Percentiles rank a stretch among this genome's conserved stretches.
These are phyloP conservation scores for Alternaria tenuissima DNA, from an alignment of 2,329 filamentous ascomycete species.

Conservation along the genomic window DNA sequence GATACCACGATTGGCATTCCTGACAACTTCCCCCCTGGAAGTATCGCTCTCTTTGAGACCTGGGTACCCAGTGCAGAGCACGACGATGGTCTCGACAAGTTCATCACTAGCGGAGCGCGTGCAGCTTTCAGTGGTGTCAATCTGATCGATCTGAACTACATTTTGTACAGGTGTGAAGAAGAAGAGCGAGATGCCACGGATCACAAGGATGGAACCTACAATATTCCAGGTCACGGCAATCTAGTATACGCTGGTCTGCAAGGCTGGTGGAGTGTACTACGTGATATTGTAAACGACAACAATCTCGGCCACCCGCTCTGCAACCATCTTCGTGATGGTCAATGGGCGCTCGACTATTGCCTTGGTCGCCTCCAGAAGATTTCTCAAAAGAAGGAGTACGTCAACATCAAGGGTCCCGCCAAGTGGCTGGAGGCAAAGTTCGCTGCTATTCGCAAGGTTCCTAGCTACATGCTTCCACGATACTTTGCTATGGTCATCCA, in stretches of 20 bases:
- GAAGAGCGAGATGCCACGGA: conserved; percentile 84
- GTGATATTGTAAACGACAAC: conserved; percentile 85
- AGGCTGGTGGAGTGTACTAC: conserved; percentile 95
- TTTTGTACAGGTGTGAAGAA: conserved; percentile 89
- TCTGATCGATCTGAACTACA: conserved; percentile 86
- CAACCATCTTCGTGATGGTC: conserved; percentile 87
- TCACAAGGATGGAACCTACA: conserved; percentile 86
- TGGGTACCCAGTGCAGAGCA: conserved; percentile 92
- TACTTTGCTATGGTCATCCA: conserved; percentile 92
- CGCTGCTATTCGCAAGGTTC: conserved; percentile 82
- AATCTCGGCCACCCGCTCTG: conserved; percentile 92
- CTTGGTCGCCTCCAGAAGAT: conserved; percentile 78
- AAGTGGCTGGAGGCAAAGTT: conserved; percentile 86
- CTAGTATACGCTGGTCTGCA: conserved; percentile 96
- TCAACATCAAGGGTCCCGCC: conserved; percentile 70
- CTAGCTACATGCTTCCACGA: conserved; percentile 87
- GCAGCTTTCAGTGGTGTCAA: conserved; percentile 78
- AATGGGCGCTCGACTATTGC: conserved; percentile 93
- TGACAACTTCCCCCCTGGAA: conserved; percentile 88
- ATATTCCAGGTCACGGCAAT: conserved; percentile 82
- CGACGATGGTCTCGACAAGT: conserved; percentile 81
- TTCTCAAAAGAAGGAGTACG: conserved; percentile 68
- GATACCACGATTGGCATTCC: conserved; percentile 83
- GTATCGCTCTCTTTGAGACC: conserved; percentile 93
- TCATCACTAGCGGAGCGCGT: conserved; percentile 81